These are phyloP conservation scores for Cyphellophora attinorum DNA, from an alignment of 2,329 filamentous ascomycete species.

Conservation along the genomic window DNA sequence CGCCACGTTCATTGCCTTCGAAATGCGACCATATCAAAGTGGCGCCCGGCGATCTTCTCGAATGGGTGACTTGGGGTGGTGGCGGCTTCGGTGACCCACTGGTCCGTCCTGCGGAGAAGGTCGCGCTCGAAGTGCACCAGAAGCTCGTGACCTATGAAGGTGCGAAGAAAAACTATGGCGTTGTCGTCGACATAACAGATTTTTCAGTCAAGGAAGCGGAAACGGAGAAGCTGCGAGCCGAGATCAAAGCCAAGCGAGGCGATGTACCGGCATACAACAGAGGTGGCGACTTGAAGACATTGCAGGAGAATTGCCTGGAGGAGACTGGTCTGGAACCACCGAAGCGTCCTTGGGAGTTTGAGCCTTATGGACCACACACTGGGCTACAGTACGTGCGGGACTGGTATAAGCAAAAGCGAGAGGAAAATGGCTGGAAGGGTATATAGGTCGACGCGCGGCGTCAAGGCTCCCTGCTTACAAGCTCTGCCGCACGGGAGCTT, in stretches of 20 bases:
- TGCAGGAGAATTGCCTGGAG: conserved; percentile 26
- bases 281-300: conserved; percentile 31
- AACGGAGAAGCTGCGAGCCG: conserved; percentile 26
- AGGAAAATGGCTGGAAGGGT: conserved; percentile 1
- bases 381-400: conserved; percentile 32
- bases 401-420: conserved; percentile 28
- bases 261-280: conserved; percentile 29
- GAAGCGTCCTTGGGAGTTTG: conserved; percentile 33
- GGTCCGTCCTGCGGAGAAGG: conserved; percentile 31
- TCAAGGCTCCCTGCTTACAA: too few species aligned
- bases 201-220: conserved; percentile 26
- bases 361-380: conserved; percentile 37
- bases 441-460: too few species aligned
- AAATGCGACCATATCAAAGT: conserved; percentile 39
- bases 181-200: conserved; percentile 29
- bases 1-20: conserved; percentile 28
- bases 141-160: conserved; percentile 34
- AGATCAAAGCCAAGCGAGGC: conserved; percentile 20
- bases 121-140: conserved; percentile 37
- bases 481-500: too few species aligned
- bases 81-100: conserved; percentile 40
- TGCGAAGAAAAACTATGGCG: conserved; percentile 35
- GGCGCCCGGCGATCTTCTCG: conserved; percentile 36
- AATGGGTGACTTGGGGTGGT: conserved; percentile 43
- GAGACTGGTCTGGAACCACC: conserved; percentile 37